phyloP scores from a whole-genome alignment of 495 filamentous ascomycete species.

The Darksidea phi region DNA sequence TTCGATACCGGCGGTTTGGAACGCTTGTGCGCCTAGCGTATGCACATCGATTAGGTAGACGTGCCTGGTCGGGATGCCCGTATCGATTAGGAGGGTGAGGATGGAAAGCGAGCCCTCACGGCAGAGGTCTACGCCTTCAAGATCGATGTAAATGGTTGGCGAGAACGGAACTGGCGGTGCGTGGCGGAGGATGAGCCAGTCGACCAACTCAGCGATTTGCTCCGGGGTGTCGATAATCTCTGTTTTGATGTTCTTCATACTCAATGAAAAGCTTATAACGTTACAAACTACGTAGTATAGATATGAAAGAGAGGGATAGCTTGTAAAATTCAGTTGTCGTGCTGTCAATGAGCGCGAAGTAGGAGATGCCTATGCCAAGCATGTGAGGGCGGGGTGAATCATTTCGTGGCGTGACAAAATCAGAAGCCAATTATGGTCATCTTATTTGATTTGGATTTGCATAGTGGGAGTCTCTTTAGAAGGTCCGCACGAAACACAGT shows the following conservation, averaged over 20 bases:
- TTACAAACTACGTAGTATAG: too few species aligned
- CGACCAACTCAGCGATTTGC: constrained; percentile 35
- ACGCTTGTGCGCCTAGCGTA: constrained; percentile 47
- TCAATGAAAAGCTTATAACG: neutral
- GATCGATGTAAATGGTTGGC: constrained; percentile 50
- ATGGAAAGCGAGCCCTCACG: constrained; percentile 54
- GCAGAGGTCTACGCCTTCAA: constrained; percentile 54
- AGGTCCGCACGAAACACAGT: too few species aligned
- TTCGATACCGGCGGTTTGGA: constrained; percentile 40
- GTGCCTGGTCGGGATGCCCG: constrained; percentile 36
- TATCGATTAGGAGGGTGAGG: constrained; percentile 43
- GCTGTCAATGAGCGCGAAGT: too few species aligned
- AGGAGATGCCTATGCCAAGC: too few species aligned
- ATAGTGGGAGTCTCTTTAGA: too few species aligned
- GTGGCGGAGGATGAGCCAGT: constrained; percentile 36
- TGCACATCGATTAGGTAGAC: constrained; percentile 56
- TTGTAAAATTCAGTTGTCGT: too few species aligned
- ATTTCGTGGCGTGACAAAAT: too few species aligned
- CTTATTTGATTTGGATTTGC: too few species aligned
- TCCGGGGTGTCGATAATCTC: constrained; percentile 36
- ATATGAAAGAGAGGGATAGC: too few species aligned
- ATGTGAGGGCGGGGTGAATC: too few species aligned
- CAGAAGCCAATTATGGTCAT: too few species aligned
- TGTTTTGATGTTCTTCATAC: constrained; percentile 31
- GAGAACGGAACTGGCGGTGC: neutral